Conservation (phyloP, 257 asterid species). For the Verbena officinalis region DNA sequence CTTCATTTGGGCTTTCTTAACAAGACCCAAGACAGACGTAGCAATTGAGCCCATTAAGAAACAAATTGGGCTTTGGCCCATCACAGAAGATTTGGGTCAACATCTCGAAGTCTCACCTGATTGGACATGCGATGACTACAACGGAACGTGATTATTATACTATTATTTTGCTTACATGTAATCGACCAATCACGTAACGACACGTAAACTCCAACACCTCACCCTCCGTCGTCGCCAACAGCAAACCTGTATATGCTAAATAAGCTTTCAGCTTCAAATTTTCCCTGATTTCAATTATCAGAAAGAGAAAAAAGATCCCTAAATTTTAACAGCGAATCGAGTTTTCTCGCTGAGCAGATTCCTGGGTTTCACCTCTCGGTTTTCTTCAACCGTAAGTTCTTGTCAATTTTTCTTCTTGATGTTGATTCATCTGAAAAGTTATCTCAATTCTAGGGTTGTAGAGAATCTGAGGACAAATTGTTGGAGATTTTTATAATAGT, state of each 20-base stretch:
- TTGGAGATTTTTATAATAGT: background rate
- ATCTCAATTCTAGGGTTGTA: background rate
- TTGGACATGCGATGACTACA: background rate
- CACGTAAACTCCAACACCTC: conserved; percentile 34
- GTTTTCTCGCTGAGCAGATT: background rate
- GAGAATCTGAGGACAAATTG: background rate
- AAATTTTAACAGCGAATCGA: background rate
- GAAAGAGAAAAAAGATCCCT: no score
- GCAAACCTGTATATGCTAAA: background rate
- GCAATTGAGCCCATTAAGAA: background rate
- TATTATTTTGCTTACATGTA: background rate
- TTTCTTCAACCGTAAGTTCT: conserved; percentile 31
- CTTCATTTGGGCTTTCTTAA: no score
- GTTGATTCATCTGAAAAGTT: background rate
- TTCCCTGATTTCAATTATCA: background rate
- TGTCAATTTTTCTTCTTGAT: background rate
- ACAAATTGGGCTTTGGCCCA: conserved; percentile 10
- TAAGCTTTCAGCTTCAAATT: conserved; percentile 23
- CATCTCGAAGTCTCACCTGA: background rate
- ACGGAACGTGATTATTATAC: background rate
- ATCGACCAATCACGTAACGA: conserved; percentile 12
- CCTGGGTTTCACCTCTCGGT: conserved; percentile 13
- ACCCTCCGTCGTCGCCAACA: conserved; percentile 17
- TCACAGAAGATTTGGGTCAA: conserved; percentile 3
- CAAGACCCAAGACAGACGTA: no score